phyloP scores from a whole-genome alignment of 352 stramenopile genomes.

The Phytophthora melonis region DNA sequence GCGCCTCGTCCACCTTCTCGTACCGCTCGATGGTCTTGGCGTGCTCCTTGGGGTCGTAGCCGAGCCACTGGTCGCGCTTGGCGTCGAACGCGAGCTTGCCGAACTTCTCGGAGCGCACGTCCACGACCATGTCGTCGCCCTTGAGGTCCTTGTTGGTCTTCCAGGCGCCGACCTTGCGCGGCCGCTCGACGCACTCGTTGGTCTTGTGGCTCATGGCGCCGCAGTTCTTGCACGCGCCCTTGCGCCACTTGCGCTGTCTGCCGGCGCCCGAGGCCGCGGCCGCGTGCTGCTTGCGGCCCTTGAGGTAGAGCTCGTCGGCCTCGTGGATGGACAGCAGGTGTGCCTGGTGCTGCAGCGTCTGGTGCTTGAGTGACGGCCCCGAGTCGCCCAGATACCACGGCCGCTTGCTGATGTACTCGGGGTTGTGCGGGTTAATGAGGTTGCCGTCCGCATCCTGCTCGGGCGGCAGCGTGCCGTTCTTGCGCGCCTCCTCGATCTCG shows the following conservation, averaged over 20 bases:
- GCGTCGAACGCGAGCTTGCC: conserved; percentile 97
- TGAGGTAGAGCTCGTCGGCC: conserved; percentile 83
- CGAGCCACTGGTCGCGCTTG: conserved; percentile 98
- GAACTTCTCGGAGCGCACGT: conserved; percentile 89
- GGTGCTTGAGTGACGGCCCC: conserved; percentile 95
- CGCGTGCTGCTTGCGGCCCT: conserved; percentile 40
- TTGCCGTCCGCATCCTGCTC: conserved; percentile 93
- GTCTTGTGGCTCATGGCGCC: conserved; percentile 94
- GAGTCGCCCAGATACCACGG: conserved; percentile 98
- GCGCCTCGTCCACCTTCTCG: conserved; percentile 83
- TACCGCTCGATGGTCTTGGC: conserved; percentile 80
- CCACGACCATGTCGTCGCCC: conserved; percentile 84
- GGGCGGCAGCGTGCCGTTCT: conserved; percentile 88
- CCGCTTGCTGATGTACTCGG: conserved; percentile 99
- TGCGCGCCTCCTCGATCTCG: conserved; percentile 91
- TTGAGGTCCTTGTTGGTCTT: conserved; percentile 93
- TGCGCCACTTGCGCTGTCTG: conserved; percentile 76
- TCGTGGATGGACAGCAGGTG: conserved; percentile 92
- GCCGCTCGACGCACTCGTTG: conserved; percentile 93
- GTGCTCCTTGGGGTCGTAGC: conserved; percentile 91
- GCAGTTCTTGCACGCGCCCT: conserved; percentile 96
- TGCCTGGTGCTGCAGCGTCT: conserved; percentile 93
- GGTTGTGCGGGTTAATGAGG: conserved; percentile 99
- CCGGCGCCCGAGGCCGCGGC: not conserved
- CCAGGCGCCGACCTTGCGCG: conserved; percentile 92